Base-by-base conservation (phyloP, 2,329 filamentous ascomycete species). In the Chrysoporthe puriensis region DNA sequence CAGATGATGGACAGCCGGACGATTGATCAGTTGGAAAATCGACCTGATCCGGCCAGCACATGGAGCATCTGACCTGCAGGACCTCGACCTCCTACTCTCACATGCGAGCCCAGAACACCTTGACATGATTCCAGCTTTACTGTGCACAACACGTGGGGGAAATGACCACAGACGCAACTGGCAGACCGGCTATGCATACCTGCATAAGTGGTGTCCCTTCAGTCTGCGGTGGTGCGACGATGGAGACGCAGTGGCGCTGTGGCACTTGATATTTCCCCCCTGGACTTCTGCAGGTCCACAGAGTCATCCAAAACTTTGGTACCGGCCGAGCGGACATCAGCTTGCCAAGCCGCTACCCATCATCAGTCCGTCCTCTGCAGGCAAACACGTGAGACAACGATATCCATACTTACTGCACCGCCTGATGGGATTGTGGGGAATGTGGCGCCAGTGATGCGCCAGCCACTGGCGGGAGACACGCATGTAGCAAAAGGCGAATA, bases 61-160 rank as follows among this genome's bases (percentile, higher is more conserved):
- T 6, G 56, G n/a, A 43, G 52, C 66, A 62, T 66, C 63, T 72
- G 71, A 72, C 70, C 62, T 72, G 72, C 72, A 73, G 70, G 64
- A 60, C 56, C 34, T 57, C 60, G 66, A 60, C 57, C 32, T 60
- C 57, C 57, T 60, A 44, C 26, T 26, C 26, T 26, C 26, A 26
- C 26, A 66, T 67, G 61, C 67, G 59, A 42, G 60, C n/a, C 32
- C 46, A 57, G 60, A 56, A 40, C 54, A 62, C 58, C 42, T 52
- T 59, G 62, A 63, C 11, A 26, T 50, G 40, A 40, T 42, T 46
- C 18, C 58, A 40, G 14, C 18, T 21, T 60, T 18, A 14, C 13
- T 46, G 7, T 58, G 63, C 64, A 43, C 62, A 50, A 64, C 32
- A 42, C 62, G 65, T 69, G 67, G 67, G 61, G 67, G 64, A 67